phyloP scores from a whole-genome alignment of 176 grass and related monocot genomes.

The Tillandsia fasciculata region DNA sequence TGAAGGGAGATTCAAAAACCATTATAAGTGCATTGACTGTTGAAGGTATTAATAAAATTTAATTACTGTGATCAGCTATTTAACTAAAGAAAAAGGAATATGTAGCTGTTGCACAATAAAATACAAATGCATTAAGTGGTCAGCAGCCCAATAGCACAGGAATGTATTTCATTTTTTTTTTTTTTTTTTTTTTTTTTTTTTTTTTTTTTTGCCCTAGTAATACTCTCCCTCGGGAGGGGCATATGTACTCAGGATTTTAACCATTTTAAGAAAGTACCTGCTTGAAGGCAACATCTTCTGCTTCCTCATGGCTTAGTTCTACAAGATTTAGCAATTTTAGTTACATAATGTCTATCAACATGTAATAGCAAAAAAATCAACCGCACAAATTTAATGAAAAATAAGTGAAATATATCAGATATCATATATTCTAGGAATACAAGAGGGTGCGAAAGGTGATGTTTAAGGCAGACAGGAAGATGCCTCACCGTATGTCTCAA shows the following conservation, averaged over 20 bases:
- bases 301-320: constrained; percentile 88
- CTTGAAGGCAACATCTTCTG: constrained; percentile 89
- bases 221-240: too few relatives aligned
- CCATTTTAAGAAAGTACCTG: constrained; percentile 33
- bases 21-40: neutral
- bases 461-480: constrained; percentile 7
- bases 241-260: neutral
- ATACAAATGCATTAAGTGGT: too few relatives aligned
- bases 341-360: neutral
- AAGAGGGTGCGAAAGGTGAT: constrained; percentile 3
- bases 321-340: constrained; percentile 33
- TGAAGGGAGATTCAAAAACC: neutral
- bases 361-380: neutral
- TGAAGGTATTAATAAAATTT: neutral
- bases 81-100: too few relatives aligned
- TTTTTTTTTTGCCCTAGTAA: too few relatives aligned
- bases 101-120: too few relatives aligned
- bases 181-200: too few relatives aligned
- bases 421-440: constrained; percentile 7
- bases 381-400: neutral
- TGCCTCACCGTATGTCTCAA: constrained; percentile 79
- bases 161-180: too few relatives aligned
- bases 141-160: too few relatives aligned
- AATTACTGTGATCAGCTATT: neutral
- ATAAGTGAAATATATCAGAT: constrained; percentile 1